These are phyloP conservation scores for Penicillium sp. DNA, from an alignment of 2,329 filamentous ascomycete genomes.

Conservation along the genomic window DNA sequence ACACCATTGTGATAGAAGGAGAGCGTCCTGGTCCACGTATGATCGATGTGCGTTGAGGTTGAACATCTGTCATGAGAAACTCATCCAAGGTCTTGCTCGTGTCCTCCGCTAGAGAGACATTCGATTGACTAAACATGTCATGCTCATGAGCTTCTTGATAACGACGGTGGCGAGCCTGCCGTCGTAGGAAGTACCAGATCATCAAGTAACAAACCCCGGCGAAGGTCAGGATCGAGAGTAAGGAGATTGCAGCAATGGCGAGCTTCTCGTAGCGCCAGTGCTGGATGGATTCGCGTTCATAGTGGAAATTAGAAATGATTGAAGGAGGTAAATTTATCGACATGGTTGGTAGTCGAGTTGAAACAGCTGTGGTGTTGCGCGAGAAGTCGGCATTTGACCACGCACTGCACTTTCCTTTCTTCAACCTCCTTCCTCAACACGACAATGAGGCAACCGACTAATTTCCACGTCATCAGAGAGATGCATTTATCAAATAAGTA, in stretches of 20 bases:
- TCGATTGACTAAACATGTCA: conserved; percentile 20
- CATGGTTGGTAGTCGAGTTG: too few species aligned
- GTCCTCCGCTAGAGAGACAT: conserved; percentile 21
- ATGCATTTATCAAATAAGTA: too few species aligned
- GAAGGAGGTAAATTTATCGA: conserved; percentile 20
- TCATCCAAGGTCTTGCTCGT: conserved; percentile 19
- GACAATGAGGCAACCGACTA: too few species aligned
- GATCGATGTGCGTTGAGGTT: conserved; percentile 27
- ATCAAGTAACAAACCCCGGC: conserved; percentile 25
- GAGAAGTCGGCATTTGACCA: too few species aligned
- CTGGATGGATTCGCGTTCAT: neutral
- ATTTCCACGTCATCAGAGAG: too few species aligned
- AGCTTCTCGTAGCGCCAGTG: conserved; percentile 24
- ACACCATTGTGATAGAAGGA: conserved; percentile 23
- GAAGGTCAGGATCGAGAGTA: conserved; percentile 23
- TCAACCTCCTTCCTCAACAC: too few species aligned
- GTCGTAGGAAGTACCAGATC: conserved; percentile 24
- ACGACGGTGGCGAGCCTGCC: conserved; percentile 19
- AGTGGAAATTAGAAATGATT: neutral
- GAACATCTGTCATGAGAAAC: conserved; percentile 20
- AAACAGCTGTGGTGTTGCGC: too few species aligned
- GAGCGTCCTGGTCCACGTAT: conserved; percentile 33
- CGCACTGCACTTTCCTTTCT: too few species aligned
- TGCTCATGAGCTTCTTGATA: conserved; percentile 10
- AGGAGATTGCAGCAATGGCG: conserved; percentile 30